A percentile compares a stretch with the other conserved stretches of the same genome.
Conservation (phyloP, 2,329 filamentous ascomycete genomes). For the Neoascochyta sp. region DNA sequence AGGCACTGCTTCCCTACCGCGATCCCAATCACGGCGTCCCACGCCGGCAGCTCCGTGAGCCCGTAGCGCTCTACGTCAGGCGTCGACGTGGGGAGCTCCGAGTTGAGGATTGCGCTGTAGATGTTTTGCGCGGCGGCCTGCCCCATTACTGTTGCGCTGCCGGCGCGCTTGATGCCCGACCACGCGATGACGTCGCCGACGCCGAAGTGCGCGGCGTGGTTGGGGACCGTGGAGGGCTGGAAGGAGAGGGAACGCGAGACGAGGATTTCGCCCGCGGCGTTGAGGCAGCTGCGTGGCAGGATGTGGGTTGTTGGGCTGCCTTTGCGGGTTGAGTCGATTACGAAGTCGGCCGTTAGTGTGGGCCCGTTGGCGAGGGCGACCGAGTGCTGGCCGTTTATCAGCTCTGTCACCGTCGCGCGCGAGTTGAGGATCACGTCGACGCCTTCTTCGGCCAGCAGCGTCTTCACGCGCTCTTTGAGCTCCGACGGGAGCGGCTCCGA, state of each 20-base stretch:
- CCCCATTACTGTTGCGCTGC: constrained; percentile 71
- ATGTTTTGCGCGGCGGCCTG: constrained; percentile 61
- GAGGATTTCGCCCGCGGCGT: constrained; percentile 63
- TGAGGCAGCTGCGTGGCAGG: constrained; percentile 57
- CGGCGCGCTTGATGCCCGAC: constrained; percentile 77
- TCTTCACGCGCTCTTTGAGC: constrained; percentile 60
- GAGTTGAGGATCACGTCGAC: constrained; percentile 63
- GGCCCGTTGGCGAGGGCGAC: constrained; percentile 46
- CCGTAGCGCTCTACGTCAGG: constrained; percentile 14
- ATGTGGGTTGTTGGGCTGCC: constrained; percentile 60
- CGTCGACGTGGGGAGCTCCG: constrained; percentile 17
- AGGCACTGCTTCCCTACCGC: constrained; percentile 69
- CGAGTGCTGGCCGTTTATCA: constrained; percentile 34
- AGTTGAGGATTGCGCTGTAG: constrained; percentile 35
- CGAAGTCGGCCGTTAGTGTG: constrained; percentile 56
- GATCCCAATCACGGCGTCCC: constrained; percentile 60
- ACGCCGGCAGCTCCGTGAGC: constrained; percentile 27
- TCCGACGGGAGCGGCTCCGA: constrained; percentile 68
- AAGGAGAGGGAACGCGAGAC: constrained; percentile 57
- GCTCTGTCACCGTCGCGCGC: constrained; percentile 49
- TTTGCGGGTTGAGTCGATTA: constrained; percentile 67
- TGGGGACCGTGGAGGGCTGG: constrained; percentile 48
- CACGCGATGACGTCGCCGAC: constrained; percentile 67
- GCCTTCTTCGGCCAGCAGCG: constrained; percentile 58
- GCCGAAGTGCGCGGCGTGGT: constrained; percentile 61